These are phyloP conservation scores for Lenzites betulinus DNA, from an alignment of 768 basidiomycete species.

Conservation along the genomic window DNA sequence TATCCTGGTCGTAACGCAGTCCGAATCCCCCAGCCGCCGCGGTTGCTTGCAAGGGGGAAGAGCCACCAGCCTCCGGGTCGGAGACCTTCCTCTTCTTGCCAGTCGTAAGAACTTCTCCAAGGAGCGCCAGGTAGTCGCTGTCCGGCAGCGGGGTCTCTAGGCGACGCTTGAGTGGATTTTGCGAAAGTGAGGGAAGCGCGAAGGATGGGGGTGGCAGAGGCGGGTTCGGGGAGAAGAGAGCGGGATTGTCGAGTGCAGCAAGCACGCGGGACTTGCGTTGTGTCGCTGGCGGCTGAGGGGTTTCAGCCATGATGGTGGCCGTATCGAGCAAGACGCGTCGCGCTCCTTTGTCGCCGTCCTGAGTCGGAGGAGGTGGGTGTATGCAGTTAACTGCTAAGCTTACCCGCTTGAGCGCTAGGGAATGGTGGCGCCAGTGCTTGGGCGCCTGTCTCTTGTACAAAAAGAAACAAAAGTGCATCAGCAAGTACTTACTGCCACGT, in stretches of 20 bases:
- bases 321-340: too few relatives aligned
- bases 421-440: too few relatives aligned
- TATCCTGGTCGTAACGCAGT: conserved; percentile 53
- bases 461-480: too few relatives aligned
- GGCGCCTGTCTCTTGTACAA: too few relatives aligned
- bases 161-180: conserved; percentile 2
- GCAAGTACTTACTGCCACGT: too few relatives aligned
- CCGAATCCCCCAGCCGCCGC: conserved; percentile 34
- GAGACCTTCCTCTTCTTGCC: conserved; percentile 1
- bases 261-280: conserved; percentile 22
- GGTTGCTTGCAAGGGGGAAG: neutral
- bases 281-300: conserved; percentile 9
- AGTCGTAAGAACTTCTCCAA: neutral
- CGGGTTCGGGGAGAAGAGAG: conserved; percentile 5
- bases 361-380: too few relatives aligned
- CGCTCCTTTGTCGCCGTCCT: too few relatives aligned
- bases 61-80: conserved; percentile 1
- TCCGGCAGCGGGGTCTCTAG: neutral
- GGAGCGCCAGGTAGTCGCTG: neutral
- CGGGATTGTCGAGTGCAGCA: conserved; percentile 25
- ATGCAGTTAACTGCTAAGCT: too few relatives aligned
- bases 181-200: neutral
- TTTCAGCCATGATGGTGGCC: conserved; percentile 8
- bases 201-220: conserved; percentile 13
- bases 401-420: too few relatives aligned